phyloP scores from a whole-genome alignment of 768 basidiomycete species.

The Lactarius quietus region DNA sequence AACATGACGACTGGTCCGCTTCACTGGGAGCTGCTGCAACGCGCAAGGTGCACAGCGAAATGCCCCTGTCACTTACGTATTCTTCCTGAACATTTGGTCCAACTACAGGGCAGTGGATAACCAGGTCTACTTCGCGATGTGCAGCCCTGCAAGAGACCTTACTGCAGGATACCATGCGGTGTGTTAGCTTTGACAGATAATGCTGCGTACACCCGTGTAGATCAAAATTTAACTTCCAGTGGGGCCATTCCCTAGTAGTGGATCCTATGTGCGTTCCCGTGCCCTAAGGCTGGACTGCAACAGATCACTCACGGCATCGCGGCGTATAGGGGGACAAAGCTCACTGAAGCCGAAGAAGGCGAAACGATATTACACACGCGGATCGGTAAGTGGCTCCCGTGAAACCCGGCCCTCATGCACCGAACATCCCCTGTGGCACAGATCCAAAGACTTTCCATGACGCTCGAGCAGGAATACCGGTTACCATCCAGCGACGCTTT shows the following conservation, averaged over 20 bases:
- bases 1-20: constrained; percentile 93
- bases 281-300: constrained; percentile 12
- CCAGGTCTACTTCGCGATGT: constrained; percentile 95
- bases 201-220: neutral
- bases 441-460: constrained; percentile 60
- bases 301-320: neutral
- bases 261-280: constrained; percentile 71
- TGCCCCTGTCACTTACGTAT: neutral
- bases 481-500: constrained; percentile 87
- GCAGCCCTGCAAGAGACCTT: constrained; percentile 87
- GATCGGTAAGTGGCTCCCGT: constrained; percentile 58
- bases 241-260: constrained; percentile 89
- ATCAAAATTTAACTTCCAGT: constrained; percentile 42
- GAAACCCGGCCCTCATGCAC: neutral
- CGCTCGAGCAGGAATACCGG: constrained; percentile 81
- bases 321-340: constrained; percentile 59
- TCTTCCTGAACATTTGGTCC: neutral
- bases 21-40: constrained; percentile 92
- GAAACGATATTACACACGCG: constrained; percentile 78
- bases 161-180: constrained; percentile 87
- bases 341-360: constrained; percentile 68
- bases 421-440: constrained; percentile 34
- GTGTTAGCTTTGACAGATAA: constrained; percentile 30
- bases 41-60: constrained; percentile 55
- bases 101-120: constrained; percentile 88